Percentiles rank a stretch among this genome's conserved stretches.
Evolutionary conservation across 495 filamentous ascomycete species (phyloP).

Genomic region (Annulohypoxylon moriforme): DNA sequence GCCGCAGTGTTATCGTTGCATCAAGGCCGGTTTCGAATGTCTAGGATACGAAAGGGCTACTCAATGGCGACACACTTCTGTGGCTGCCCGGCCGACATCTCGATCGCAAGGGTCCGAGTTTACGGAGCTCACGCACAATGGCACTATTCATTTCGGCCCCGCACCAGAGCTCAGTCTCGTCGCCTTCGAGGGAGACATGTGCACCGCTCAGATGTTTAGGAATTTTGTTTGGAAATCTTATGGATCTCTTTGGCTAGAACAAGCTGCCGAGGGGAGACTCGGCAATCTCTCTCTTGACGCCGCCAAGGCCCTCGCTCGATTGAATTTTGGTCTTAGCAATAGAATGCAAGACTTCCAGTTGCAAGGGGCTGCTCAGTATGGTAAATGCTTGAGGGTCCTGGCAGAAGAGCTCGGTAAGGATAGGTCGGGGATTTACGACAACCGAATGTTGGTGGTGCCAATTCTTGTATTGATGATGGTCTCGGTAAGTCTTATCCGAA

Average conservation of each 20-base stretch:
- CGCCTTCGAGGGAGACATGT: conserved; percentile 37
- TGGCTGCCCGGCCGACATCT: conserved; percentile 12
- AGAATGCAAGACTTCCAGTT: conserved; percentile 28
- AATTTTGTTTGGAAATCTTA: conserved; percentile 44
- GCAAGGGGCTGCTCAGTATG: conserved; percentile 32
- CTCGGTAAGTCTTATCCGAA: conserved; percentile 20
- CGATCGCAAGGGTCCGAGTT: conserved; percentile 8
- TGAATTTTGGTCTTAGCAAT: conserved; percentile 38
- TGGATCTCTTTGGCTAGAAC: conserved; percentile 34
- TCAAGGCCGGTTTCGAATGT: conserved; percentile 40
- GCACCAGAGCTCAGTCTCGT: conserved; percentile 35
- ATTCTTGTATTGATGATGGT: conserved; percentile 45
- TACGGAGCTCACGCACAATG: conserved; percentile 3
- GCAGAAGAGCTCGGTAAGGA: conserved; percentile 33
- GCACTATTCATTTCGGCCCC: conserved; percentile 7
- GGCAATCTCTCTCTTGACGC: conserved; percentile 38
- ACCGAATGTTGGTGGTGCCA: conserved; percentile 34
- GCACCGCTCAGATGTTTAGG: conserved; percentile 34
- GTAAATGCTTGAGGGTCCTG: conserved; percentile 37
- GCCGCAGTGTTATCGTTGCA: conserved; percentile 43
- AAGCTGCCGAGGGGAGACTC: conserved; percentile 36
- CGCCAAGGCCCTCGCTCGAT: conserved; percentile 35
- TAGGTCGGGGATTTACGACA: conserved; percentile 11
- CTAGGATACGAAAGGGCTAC: conserved; percentile 43
- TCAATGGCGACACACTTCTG: conserved; percentile 42